Percentiles rank a stretch among this genome's conserved stretches.
These are phyloP conservation scores for Bipolaris victoriae DNA, from an alignment of 2,329 filamentous ascomycete genomes.

Conservation along the genomic window DNA sequence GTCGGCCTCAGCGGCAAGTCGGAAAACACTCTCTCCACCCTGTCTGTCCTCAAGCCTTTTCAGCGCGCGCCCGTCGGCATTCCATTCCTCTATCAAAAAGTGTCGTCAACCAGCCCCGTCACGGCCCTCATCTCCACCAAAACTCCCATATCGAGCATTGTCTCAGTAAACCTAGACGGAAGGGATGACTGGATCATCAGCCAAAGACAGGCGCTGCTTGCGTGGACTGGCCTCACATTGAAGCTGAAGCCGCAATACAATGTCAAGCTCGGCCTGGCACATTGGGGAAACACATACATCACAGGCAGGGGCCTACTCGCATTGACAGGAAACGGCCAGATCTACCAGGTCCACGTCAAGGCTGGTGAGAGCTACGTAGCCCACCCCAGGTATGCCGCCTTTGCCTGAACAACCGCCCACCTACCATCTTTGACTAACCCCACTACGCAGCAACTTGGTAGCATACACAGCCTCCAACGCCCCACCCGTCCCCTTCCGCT, in stretches of 20 bases:
- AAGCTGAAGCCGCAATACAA: conserved; percentile 77
- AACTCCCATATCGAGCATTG: conserved; percentile 83
- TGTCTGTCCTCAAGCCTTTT: conserved; percentile 85
- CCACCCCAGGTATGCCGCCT: conserved; percentile 68
- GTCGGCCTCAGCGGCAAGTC: conserved; percentile 88
- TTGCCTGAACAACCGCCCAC: neutral
- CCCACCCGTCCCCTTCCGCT: conserved; percentile 81
- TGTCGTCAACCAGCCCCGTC: conserved; percentile 85
- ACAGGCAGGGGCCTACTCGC: conserved; percentile 88
- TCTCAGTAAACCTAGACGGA: conserved; percentile 87
- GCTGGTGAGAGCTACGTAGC: conserved; percentile 89
- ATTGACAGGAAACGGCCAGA: conserved; percentile 82
- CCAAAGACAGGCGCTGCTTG: conserved; percentile 85
- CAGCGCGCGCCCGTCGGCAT: conserved; percentile 80
- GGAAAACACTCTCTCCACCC: conserved; percentile 88
- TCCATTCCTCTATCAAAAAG: conserved; percentile 89
- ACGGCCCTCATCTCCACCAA: conserved; percentile 89
- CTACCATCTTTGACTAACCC: conserved; percentile 8
- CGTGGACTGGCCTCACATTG: conserved; percentile 93
- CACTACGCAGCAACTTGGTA: conserved; percentile 72
- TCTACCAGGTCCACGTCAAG: conserved; percentile 82
- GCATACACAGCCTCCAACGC: conserved; percentile 81
- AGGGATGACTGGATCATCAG: conserved; percentile 94
- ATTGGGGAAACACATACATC: conserved; percentile 90
- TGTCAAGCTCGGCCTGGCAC: conserved; percentile 73